Evolutionary conservation across 805 yeast species (phyloP), one percentile per base, ranked within the genome.

Genomic region (Maudiozyma serrabonitensis): DNA sequence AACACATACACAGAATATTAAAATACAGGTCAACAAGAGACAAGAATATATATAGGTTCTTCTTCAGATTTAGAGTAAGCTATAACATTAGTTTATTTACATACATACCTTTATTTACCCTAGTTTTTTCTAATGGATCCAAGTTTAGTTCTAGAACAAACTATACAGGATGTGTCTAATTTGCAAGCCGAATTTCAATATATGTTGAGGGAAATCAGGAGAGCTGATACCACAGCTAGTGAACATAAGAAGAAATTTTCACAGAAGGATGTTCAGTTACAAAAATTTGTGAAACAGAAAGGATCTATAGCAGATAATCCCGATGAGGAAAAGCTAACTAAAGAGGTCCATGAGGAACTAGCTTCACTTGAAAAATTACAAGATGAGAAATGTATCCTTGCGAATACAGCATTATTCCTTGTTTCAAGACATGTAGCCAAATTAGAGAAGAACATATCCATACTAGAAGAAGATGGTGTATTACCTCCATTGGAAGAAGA

Each of bases 121-220:
- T 32, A 15, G 7, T 16, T 11, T 38, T 19, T 18, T 3, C 25
- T 7, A 23, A 87, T 87, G 95, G 98, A 90, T 68, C 90, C 97
- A 3, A 89, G 96, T n/a, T 78, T 93, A 0, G 76, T 82, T 7
- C 65, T 84, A 38, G 91, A 84, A 55, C 86, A 83, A 57, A 81
- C 83, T 51, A 78, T 83, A 4, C 82, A 78, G 61, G 84, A 80
- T 55, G 72, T 91, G 41, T 80, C 91, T 11, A 91, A 90, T 58
- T 74, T 93, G 42, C 96, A 96, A 23, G 81, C 87, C 5, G 99
- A 91, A 66, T 75, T 91, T 42, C 82, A 82, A 48, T 87, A 85
- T 59, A 69, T 88, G 37, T 69, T 91, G 45, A 85, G 85, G 47
- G 98, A 93, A 65, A 75, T 91, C 37, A 76, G 82, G 46, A 76